Base-by-base conservation (phyloP, 2,329 filamentous ascomycete species). In the Apiospora marii region DNA sequence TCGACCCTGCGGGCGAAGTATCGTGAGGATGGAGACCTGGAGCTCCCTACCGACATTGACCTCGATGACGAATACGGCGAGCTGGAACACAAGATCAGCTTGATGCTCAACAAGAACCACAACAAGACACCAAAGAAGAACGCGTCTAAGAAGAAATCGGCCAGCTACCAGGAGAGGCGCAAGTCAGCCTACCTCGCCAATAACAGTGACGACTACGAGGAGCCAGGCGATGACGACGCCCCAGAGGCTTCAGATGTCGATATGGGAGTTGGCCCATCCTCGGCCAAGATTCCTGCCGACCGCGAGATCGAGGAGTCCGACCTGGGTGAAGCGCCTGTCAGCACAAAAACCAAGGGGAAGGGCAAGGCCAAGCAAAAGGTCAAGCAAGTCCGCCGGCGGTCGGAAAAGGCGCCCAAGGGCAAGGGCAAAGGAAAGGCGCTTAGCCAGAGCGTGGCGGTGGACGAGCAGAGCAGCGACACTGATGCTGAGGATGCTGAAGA, bases 401-500 rank as follows among this genome's bases (percentile, higher is more conserved):
- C 37, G 5, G 19, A 37, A n/a, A 48, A 30, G 41, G 24, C 13
- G 19, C 34, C 64, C 51, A 37, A 37, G 53, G 53, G 30, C 19
- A 61, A 61, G 14, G 51, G 51, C 27, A 58, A 58, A 19, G 67
- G 44, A 27, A 44, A 68, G 67, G 53, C 10, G 34, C 34, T 0
- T 0, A 37, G 58, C 34, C 34, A 6, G 34, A 61, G 53, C 16
- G 22, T 37, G 3, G 58, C 14, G 19, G 30, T n/a, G 8, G 58
- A 64, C 5, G 58, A 64, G 34, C 58, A 64, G 30, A 80, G 79
- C 73, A 80, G 79, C 24, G 77, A 81, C 68, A 81, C 80, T 10
- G 80, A 80, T 72, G 80, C 80, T 13, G 80, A 79, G 27, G 74
- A 78, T 12, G 79, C 76, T 6, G 75, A 76, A 46, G 80, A 79